Conservation (phyloP, 2,329 filamentous ascomycete species). For the Hypoxylon sp. region DNA sequence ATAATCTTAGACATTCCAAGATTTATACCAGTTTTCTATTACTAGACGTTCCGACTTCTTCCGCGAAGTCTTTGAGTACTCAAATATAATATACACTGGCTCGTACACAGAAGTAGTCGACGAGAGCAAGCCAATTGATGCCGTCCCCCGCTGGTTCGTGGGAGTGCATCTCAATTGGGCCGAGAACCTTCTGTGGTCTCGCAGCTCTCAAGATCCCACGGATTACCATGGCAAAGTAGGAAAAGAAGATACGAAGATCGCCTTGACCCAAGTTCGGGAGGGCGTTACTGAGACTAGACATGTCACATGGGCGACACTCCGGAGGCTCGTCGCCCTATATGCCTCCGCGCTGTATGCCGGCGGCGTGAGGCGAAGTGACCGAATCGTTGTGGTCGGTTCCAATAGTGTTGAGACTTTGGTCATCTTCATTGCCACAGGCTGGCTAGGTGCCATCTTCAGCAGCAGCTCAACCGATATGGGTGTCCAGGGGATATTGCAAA, state of each 20-base stretch:
- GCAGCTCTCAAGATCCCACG: conserved; percentile 56
- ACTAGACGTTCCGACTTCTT: conserved; percentile 74
- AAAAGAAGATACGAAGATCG: conserved; percentile 80
- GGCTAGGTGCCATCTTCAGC: conserved; percentile 81
- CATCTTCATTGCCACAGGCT: conserved; percentile 76
- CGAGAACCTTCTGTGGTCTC: conserved; percentile 81
- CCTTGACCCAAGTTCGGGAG: conserved; percentile 79
- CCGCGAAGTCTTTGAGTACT: conserved; percentile 70
- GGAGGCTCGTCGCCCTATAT: conserved; percentile 69
- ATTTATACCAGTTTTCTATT: conserved; percentile 79
- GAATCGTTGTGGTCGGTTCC: conserved; percentile 80
- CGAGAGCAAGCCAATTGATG: conserved; percentile 76
- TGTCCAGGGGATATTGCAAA: conserved; percentile 79
- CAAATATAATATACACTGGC: conserved; percentile 74
- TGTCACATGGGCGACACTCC: conserved; percentile 76
- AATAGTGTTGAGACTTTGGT: conserved; percentile 81
- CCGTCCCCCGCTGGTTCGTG: conserved; percentile 81
- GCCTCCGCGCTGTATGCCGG: conserved; percentile 74
- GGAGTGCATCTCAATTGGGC: conserved; percentile 82
- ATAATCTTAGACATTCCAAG: conserved; percentile 70
- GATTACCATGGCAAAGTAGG: conserved; percentile 64
- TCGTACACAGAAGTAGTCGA: conserved; percentile 73
- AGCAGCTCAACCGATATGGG: conserved; percentile 88
- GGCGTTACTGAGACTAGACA: conserved; percentile 68
- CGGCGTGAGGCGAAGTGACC: conserved; percentile 78